Percentiles rank a stretch among this genome's conserved stretches.
Conservation (phyloP, 1,139 yeast species). For the Yamadazyma aaseri region DNA sequence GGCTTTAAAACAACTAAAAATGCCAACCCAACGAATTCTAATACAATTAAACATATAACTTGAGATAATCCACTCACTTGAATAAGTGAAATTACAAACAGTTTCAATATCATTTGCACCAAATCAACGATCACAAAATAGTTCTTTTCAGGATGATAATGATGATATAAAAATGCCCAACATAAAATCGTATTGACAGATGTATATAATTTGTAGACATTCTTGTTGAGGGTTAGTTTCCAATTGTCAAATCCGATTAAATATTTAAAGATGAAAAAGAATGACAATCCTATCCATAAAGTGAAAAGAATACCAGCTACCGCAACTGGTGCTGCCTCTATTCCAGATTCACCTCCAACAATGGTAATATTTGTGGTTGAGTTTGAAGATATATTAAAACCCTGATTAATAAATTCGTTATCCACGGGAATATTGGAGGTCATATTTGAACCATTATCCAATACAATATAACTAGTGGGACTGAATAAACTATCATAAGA, state of each 20-base stretch:
- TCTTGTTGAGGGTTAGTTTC: constrained; percentile 19
- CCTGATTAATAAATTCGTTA: constrained; percentile 1
- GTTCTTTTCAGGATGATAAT: constrained; percentile 43
- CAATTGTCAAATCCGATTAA: constrained; percentile 21
- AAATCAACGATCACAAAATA: constrained; percentile 38
- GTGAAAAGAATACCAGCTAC: constrained; percentile 33
- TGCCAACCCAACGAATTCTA: constrained; percentile 34
- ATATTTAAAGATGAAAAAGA: constrained; percentile 34
- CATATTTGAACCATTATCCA: constrained; percentile 4
- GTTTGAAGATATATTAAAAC: constrained; percentile 5
- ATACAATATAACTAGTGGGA: constrained; percentile 15
- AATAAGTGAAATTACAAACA: constrained; percentile 42
- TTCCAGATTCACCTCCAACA: not conserved
- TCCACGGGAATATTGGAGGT: constrained; percentile 1
- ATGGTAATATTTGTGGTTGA: constrained; percentile 1
- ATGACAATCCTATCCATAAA: constrained; percentile 30
- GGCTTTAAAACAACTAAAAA: constrained; percentile 38
- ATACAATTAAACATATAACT: constrained; percentile 35
- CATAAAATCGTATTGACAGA: constrained; percentile 45
- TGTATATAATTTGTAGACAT: constrained; percentile 41
- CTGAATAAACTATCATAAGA: constrained; percentile 27
- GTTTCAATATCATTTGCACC: constrained; percentile 28
- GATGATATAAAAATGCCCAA: constrained; percentile 48
- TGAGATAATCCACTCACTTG: constrained; percentile 47
- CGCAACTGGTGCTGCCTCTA: constrained; percentile 14